These are phyloP conservation scores for Flueggea neowawraea DNA, from an alignment of 441 rosid species.

Conservation along the genomic window DNA sequence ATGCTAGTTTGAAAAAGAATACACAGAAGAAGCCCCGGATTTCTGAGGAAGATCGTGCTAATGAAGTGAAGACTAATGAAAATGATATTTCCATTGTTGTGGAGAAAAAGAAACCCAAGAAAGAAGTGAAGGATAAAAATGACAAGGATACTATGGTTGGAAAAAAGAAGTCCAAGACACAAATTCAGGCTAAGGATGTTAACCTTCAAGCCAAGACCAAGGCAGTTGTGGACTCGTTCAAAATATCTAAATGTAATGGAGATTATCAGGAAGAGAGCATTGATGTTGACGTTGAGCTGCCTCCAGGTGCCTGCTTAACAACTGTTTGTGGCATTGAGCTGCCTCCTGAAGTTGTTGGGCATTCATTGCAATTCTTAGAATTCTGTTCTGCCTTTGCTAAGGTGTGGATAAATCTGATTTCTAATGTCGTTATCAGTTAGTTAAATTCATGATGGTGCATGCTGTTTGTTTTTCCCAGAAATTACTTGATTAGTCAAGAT, in stretches of 20 bases:
- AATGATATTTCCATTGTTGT: slow-evolving; percentile 2
- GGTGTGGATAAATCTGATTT: slow-evolving; percentile 30
- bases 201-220: slow-evolving; percentile 21
- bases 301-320: slow-evolving; percentile 38
- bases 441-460: neutral
- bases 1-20: slow-evolving; percentile 14
- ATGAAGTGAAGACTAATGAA: slow-evolving; percentile 10
- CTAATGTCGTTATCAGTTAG: neutral
- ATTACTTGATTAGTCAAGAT: too few species aligned
- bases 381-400: slow-evolving; percentile 71
- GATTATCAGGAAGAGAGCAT: slow-evolving; percentile 21
- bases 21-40: slow-evolving; percentile 16
- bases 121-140: slow-evolving; percentile 14
- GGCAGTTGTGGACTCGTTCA: slow-evolving; percentile 6
- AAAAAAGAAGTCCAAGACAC: slow-evolving; percentile 19
- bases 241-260: neutral
- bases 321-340: slow-evolving; percentile 49
- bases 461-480: too few species aligned
- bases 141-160: neutral
- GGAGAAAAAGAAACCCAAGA: slow-evolving; percentile 10
- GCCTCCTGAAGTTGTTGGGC: slow-evolving; percentile 45
- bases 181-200: slow-evolving; percentile 10
- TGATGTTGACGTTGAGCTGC: slow-evolving; percentile 36
- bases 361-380: slow-evolving; percentile 61
- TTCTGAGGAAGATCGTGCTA: slow-evolving; percentile 15